These are phyloP conservation scores for Bifiguratus adelaidae DNA, from an alignment of 192 early-diverging fungal genomes.

Conservation along the genomic window DNA sequence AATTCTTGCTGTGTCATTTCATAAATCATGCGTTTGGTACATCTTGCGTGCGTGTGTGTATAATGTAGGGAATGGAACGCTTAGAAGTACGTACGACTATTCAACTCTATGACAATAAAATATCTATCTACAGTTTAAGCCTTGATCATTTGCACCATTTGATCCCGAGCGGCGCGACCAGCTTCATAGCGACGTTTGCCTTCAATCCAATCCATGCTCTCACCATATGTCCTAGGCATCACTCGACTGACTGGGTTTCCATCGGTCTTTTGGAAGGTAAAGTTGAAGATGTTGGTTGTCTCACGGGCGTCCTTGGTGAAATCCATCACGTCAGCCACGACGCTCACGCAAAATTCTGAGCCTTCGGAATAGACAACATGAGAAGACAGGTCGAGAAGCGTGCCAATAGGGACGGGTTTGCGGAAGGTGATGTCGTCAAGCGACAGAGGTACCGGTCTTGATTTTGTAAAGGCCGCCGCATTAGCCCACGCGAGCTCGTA, in stretches of 20 bases:
- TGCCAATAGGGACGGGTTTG: conserved; percentile 80
- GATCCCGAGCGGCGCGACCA: neutral
- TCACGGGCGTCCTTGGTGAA: conserved; percentile 40
- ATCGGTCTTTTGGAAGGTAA: conserved; percentile 50
- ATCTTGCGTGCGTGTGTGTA: no score
- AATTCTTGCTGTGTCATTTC: conserved; percentile 62
- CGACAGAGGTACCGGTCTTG: conserved; percentile 44
- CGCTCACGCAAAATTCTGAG: conserved; percentile 42
- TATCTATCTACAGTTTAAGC: no score
- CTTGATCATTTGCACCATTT: no score
- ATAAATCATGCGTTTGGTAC: no score
- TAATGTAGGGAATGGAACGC: no score
- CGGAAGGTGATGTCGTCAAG: conserved; percentile 69
- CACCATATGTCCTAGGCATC: conserved; percentile 73
- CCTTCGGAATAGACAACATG: conserved; percentile 70
- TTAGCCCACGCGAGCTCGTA: conserved; percentile 77
- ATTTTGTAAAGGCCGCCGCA: conserved; percentile 53
- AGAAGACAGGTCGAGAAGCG: conserved; percentile 57
- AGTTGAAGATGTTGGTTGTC: conserved; percentile 83
- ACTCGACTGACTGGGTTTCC: conserved; percentile 36
- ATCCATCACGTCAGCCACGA: conserved; percentile 57
- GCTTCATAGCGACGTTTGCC: conserved; percentile 43
- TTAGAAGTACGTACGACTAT: no score
- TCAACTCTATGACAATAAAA: no score
- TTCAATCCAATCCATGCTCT: conserved; percentile 72